Percentiles rank a stretch among this genome's conserved stretches.
Conservation (phyloP, 176 grass and related monocot genomes). For the Zoysia pacifica region DNA sequence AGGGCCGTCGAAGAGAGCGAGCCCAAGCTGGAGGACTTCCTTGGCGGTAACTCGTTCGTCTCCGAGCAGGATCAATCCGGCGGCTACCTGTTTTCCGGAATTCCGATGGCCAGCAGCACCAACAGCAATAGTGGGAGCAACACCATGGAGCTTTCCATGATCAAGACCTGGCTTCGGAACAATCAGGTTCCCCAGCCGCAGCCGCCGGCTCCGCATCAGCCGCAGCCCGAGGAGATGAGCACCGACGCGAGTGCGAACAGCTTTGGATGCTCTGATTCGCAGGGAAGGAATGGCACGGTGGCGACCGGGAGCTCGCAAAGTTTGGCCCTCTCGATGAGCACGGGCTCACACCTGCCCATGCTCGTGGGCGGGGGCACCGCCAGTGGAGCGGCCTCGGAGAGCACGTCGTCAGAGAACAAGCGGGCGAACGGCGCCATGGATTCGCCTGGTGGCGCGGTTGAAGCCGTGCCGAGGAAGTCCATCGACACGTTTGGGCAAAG, state of each 20-base stretch:
- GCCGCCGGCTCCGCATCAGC: slow-evolving; percentile 5
- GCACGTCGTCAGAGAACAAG: slow-evolving; percentile 72
- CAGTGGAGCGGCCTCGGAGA: slow-evolving; percentile 45
- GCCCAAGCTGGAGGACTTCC: slow-evolving; percentile 96
- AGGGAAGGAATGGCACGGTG: slow-evolving; percentile 41
- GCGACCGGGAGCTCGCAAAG: slow-evolving; percentile 53
- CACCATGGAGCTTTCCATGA: slow-evolving; percentile 86
- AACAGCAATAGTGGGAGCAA: slow-evolving; percentile 48
- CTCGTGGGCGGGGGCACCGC: slow-evolving; percentile 21
- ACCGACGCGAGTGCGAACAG: slow-evolving; percentile 56
- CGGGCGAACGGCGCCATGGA: slow-evolving; percentile 55
- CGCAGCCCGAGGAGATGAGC: slow-evolving; percentile 52
- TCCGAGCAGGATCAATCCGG: slow-evolving; percentile 67
- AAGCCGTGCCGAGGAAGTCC: slow-evolving; percentile 64
- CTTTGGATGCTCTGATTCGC: slow-evolving; percentile 46
- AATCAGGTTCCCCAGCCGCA: slow-evolving; percentile 44
- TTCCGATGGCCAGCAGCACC: slow-evolving; percentile 43
- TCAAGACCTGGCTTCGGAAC: slow-evolving; percentile 91
- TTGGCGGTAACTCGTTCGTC: slow-evolving; percentile 80
- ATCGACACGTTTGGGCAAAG: slow-evolving; percentile 93
- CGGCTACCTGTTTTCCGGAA: slow-evolving; percentile 60
- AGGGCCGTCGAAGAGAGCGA: slow-evolving; percentile 49
- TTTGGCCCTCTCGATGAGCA: slow-evolving; percentile 93
- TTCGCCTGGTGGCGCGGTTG: slow-evolving; percentile 46
- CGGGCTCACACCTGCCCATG: slow-evolving; percentile 61